Evolutionary conservation across 305 asterid species (phyloP).

Genomic region (Lippia alba): DNA sequence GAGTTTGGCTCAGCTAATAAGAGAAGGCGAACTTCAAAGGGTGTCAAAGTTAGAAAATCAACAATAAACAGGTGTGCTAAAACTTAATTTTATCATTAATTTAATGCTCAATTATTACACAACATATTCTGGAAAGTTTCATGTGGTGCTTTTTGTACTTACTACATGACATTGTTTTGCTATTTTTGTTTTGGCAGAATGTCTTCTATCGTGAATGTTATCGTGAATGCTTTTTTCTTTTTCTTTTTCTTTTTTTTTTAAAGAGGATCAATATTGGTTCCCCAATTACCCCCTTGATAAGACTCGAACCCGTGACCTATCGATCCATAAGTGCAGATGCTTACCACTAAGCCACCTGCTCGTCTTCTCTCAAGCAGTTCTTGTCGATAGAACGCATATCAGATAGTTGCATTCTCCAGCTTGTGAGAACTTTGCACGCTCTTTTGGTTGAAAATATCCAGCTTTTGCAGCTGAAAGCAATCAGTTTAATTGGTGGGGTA

Average conservation of each 20-base stretch:
- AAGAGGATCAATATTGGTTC: too few relatives aligned
- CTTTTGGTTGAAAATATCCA: conserved; percentile 91
- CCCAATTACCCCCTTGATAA: too few relatives aligned
- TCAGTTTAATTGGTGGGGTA: conserved; percentile 96
- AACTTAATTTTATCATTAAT: conserved; percentile 16
- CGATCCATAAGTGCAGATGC: too few relatives aligned
- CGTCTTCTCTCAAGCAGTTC: conserved; percentile 86
- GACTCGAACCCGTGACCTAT: too few relatives aligned
- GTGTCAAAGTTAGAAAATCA: conserved; percentile 67
- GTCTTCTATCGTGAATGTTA: conserved; percentile 68
- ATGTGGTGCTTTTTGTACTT: conserved; percentile 13
- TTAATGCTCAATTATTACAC: conserved; percentile 12
- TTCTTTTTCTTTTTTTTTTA: too few relatives aligned
- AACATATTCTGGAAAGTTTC: conserved; percentile 8
- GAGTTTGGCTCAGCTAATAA: conserved; percentile 88
- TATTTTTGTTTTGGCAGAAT: conserved; percentile 53
- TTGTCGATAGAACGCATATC: conserved; percentile 87
- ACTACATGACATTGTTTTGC: conserved; percentile 14
- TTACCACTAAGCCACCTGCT: too few relatives aligned
- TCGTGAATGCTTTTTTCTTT: too few relatives aligned
- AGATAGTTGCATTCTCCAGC: conserved; percentile 95
- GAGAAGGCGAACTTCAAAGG: conserved; percentile 80
- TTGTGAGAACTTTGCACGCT: conserved; percentile 88
- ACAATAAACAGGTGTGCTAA: conserved; percentile 63
- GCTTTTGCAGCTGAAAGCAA: conserved; percentile 95